These are phyloP conservation scores for Malassezia equina DNA, from an alignment of 1,284 basidiomycete species.

Conservation along the genomic window DNA sequence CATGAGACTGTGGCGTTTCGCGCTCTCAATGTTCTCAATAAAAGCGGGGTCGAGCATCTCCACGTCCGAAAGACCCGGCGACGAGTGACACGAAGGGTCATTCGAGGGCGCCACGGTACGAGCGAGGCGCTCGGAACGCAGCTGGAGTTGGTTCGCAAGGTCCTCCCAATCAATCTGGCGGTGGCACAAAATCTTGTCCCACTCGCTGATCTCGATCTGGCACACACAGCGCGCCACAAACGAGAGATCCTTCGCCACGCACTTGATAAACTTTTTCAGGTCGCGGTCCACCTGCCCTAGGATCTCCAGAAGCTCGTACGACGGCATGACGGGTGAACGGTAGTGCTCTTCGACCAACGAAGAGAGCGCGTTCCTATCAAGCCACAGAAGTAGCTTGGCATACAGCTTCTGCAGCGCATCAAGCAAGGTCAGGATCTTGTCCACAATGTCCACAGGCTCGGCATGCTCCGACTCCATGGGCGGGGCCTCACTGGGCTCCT, in stretches of 20 bases:
- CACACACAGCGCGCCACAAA: conserved; percentile 7
- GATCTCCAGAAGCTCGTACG: background rate
- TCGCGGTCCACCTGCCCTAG: background rate
- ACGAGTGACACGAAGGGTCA: background rate
- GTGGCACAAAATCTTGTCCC: conserved; percentile 10
- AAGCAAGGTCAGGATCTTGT: background rate
- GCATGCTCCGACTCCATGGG: background rate
- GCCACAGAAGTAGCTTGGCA: conserved; percentile 12
- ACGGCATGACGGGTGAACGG: background rate
- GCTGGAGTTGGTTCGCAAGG: conserved; percentile 1
- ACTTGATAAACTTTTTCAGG: conserved; percentile 7
- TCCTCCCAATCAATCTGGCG: conserved; percentile 12
- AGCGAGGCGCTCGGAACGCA: conserved; percentile 2
- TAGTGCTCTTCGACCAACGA: background rate
- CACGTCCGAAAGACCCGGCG: background rate
- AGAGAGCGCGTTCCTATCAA: background rate
- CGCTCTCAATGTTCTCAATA: background rate
- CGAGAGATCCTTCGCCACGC: conserved; percentile 10
- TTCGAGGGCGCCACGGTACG: background rate
- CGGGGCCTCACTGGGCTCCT: background rate
- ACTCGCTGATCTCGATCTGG: conserved; percentile 7
- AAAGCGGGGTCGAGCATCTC: background rate
- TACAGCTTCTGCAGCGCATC: conserved; percentile 9
- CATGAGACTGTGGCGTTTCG: background rate
- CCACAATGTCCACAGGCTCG: background rate